A percentile compares a stretch with the other conserved stretches of the same genome.
Evolutionary conservation across 495 filamentous ascomycete genomes (phyloP).

Genomic region (Cudoniella acicularis): DNA sequence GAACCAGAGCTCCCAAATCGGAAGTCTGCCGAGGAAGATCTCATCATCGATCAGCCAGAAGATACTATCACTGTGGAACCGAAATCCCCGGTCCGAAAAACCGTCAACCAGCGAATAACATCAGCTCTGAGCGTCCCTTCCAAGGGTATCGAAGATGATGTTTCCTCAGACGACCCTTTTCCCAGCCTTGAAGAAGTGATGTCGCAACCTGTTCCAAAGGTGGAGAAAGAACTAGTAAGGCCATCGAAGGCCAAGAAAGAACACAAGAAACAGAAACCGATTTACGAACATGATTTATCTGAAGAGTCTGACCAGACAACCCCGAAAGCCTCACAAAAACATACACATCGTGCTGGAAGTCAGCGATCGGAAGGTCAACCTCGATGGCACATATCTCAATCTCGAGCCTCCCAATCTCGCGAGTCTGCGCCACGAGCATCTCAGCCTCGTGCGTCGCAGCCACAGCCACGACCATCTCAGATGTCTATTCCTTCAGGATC

Average conservation of each 20-base stretch:
- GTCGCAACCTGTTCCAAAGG: constrained; percentile 11
- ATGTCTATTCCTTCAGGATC: constrained; percentile 1
- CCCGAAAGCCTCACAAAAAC: constrained; percentile 8
- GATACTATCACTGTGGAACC: constrained; percentile 5
- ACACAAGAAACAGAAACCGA: neutral
- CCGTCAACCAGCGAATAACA: neutral
- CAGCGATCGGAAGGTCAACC: neutral
- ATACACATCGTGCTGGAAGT: neutral
- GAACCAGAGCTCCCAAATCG: neutral
- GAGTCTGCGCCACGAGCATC: neutral
- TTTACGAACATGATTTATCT: constrained; percentile 3
- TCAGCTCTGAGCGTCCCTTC: neutral
- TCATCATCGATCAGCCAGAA: neutral
- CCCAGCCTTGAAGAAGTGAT: constrained; percentile 8
- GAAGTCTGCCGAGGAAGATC: neutral
- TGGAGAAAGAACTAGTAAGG: constrained; percentile 5
- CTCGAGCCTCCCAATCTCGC: neutral
- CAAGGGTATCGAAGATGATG: constrained; percentile 5
- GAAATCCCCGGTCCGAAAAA: constrained; percentile 2
- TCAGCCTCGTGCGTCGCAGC: constrained; percentile 3
- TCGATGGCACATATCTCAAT: neutral
- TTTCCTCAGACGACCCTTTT: constrained; percentile 21
- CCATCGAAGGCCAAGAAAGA: neutral
- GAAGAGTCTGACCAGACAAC: constrained; percentile 6
- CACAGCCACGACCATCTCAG: neutral